Conservation (phyloP, 306 rosid species). For the Elaeagnus macrophylla region DNA sequence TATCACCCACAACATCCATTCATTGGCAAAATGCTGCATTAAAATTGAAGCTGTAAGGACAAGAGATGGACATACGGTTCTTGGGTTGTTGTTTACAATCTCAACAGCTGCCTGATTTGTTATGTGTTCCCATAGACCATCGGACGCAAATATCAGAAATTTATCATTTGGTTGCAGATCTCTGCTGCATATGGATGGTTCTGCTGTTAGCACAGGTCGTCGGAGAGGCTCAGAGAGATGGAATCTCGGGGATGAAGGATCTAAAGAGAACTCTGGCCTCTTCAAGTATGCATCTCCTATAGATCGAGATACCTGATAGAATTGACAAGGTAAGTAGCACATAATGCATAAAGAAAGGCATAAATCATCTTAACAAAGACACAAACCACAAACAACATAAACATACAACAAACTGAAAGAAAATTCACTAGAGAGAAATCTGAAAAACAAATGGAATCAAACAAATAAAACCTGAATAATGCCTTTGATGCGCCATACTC, state of each 20-base stretch:
- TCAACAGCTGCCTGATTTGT: constrained; percentile 72
- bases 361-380: not conserved
- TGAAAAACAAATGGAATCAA: not conserved
- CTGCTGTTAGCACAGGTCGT: constrained; percentile 73
- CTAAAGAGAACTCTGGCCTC: constrained; percentile 68
- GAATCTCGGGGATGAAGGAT: constrained; percentile 67
- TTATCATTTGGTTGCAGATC: constrained; percentile 56
- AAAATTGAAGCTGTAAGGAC: not conserved
- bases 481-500: constrained; percentile 91
- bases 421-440: not conserved
- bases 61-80: constrained; percentile 35
- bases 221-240: constrained; percentile 62
- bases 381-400: not conserved
- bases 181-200: constrained; percentile 60
- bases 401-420: too few species aligned
- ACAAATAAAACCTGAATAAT: constrained; percentile 68
- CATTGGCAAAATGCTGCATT: not conserved
- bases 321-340: not conserved
- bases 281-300: constrained; percentile 92
- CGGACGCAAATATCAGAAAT: constrained; percentile 81
- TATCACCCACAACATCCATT: not conserved
- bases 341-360: too few species aligned
- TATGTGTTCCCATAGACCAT: constrained; percentile 87
- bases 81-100: constrained; percentile 55
- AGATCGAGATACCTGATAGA: constrained; percentile 73